Base-by-base conservation (phyloP, 2,329 filamentous ascomycete species). In the Stachybotrys echinatus region DNA sequence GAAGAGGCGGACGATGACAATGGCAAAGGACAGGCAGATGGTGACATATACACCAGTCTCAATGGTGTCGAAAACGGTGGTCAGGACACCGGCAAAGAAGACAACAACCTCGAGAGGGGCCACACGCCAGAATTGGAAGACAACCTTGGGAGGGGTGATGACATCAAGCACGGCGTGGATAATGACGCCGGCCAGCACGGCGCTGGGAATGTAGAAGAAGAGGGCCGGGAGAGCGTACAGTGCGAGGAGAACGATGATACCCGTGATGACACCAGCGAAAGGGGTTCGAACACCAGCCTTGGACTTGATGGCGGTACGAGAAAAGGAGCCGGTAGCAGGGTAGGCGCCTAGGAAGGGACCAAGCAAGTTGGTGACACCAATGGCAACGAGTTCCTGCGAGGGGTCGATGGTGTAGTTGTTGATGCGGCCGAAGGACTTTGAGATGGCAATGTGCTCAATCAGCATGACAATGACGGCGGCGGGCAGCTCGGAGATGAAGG, bases 291-390 rank as follows among this genome's bases (percentile, higher is more conserved):
- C 90, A 64, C 90, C 90, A 48, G 90, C 89, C 71, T 95, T 95
- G n/a, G 90, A 89, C 69, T 95, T 95, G 74, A 96, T 95, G 47
- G 90, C 91, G 20, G 90, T 95, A 53, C 90, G 83, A 7, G 88
- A 92, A 75, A 96, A 96, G 2, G 90, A 95, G 6, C 90, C 91
- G 12, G 90, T 96, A 0, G 89, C 88, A 4, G 90, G 89, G 59
- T 95, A 96, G 2, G 77, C 89, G 47, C 90, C 88, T 2, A 92
- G 73, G 73, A 94, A 92, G 10, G 88, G 85, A 18, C 84, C 87
- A 10, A 92, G 76, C 31, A 91, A 69, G 63, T 92, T 92, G 37
- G 80, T 82, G 3, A 90, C 79, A 55, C 87, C 87, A 58, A 91
- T 89, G 34, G 86, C 87, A 23, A 92, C 84, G 47, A 92, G 72